phyloP scores from a whole-genome alignment of 257 asterid genomes.

The Solanum chilense region DNA sequence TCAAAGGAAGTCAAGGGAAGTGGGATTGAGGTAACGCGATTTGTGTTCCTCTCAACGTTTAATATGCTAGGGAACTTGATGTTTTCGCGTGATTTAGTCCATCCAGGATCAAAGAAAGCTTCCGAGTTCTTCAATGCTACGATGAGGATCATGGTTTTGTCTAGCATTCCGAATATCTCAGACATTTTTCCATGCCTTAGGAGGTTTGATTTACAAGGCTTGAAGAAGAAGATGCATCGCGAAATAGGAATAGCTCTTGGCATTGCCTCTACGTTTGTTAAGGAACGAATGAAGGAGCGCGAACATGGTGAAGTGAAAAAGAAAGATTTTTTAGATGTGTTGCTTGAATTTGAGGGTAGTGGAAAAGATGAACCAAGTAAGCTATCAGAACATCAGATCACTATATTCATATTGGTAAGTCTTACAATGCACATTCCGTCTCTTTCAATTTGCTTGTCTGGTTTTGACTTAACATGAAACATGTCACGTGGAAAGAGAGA shows the following conservation, averaged over 20 bases:
- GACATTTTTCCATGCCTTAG: slow-evolving; percentile 37
- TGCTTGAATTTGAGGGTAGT: slow-evolving; percentile 20
- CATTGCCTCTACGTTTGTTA: slow-evolving; percentile 24
- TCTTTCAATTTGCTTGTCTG: not conserved
- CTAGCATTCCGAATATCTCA: slow-evolving; percentile 24
- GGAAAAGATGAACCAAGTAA: slow-evolving; percentile 13
- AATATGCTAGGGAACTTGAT: slow-evolving; percentile 47
- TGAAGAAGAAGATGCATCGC: slow-evolving; percentile 21
- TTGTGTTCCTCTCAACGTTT: slow-evolving; percentile 32
- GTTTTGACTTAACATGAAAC: too few species aligned
- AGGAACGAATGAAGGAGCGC: slow-evolving; percentile 16
- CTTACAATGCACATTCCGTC: not conserved
- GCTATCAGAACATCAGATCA: slow-evolving; percentile 29
- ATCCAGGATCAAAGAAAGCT: slow-evolving; percentile 28
- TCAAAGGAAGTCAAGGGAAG: not conserved
- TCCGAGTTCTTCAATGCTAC: slow-evolving; percentile 27
- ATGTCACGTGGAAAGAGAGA: too few species aligned
- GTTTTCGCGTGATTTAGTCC: slow-evolving; percentile 34
- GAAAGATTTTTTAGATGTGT: slow-evolving; percentile 42
- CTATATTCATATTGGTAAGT: slow-evolving; percentile 42
- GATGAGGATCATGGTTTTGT: slow-evolving; percentile 31
- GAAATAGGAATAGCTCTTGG: slow-evolving; percentile 20
- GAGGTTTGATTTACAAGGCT: slow-evolving; percentile 37
- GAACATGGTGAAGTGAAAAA: slow-evolving; percentile 1
- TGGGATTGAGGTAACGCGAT: slow-evolving; percentile 16